Base-by-base conservation (phyloP, 176 grass and related monocot species). In the Puya raimondii region DNA sequence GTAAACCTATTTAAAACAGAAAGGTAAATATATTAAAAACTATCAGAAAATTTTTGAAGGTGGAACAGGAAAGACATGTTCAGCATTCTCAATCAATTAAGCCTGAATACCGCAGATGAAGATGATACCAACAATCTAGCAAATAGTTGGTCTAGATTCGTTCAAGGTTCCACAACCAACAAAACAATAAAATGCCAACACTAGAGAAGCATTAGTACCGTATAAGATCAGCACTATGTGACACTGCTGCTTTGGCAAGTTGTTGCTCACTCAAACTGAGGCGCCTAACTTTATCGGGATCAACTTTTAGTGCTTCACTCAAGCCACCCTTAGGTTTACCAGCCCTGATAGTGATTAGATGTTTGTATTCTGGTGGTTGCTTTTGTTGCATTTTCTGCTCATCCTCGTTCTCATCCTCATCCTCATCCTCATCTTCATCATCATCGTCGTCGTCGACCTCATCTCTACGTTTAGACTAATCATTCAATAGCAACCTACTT, bases 201-300 rank as follows among this genome's bases (percentile, higher is more conserved):
- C 33, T 42, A 42, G 33, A 42, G 33, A 42, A 42, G 33, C 33
- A 42, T 6, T 7, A 42, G 48, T 76, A 92, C 92, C 88, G 87
- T 67, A 96, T 83, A 25, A 96, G 72, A 25, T 81, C 85, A 53
- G 69, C 75, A 66, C 88, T 71, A 80, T 96, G 79, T 71, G 27
- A 15, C 63, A 59, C 48, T 71, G 92, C 79, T 21, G 83, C 81
- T 69, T 89, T 96, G 64, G 69, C 81, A 67, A 96, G 92, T 73
- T 92, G 63, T 71, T 92, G 92, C 63, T 96, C 88, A 51, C 88
- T 96, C 74, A 96, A 84, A 87, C 92, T 96, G 12, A 96, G 86
- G 10, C 92, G 86, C 48, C 88, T 86, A 79, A 85, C 92, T 96
- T 92, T 89, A 12, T 89, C 81, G 0, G 76, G 86, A 75, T 96